Conservation (phyloP, 352 stramenopile genomes). For the Phytophthora boehmeriae region DNA sequence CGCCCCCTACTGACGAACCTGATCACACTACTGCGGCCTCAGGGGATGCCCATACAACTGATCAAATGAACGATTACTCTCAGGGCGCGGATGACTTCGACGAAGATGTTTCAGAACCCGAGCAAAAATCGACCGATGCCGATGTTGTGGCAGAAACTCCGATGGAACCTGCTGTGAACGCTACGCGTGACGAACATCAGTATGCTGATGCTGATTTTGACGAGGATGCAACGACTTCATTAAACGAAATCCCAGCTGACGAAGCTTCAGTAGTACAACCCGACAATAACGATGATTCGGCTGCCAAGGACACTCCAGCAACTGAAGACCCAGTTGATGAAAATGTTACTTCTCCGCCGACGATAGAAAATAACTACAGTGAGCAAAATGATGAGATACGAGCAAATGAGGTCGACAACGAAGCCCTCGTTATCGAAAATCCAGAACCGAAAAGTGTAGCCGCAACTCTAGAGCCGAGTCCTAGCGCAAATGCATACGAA, state of each 20-base stretch:
- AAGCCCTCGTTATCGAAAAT: neutral
- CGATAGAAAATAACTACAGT: neutral
- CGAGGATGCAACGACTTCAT: conserved; percentile 9
- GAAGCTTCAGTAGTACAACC: neutral
- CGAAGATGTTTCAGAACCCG: conserved; percentile 2
- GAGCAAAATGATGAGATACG: neutral
- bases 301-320: neutral
- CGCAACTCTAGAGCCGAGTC: neutral
- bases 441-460: neutral
- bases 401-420: neutral
- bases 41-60: neutral
- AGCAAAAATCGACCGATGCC: conserved; percentile 1
- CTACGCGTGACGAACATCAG: conserved; percentile 12
- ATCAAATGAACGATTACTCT: conserved; percentile 4
- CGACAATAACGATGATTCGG: neutral
- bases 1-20: neutral
- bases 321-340: neutral
- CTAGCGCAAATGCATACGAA: neutral
- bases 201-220: conserved; percentile 26
- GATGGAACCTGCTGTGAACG: conserved; percentile 1
- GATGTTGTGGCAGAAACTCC: neutral
- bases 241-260: neutral
- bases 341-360: neutral
- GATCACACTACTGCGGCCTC: neutral
- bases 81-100: conserved; percentile 6